Conservation (phyloP, 169 alveolate genomes). For the Plasmodium inui region DNA sequence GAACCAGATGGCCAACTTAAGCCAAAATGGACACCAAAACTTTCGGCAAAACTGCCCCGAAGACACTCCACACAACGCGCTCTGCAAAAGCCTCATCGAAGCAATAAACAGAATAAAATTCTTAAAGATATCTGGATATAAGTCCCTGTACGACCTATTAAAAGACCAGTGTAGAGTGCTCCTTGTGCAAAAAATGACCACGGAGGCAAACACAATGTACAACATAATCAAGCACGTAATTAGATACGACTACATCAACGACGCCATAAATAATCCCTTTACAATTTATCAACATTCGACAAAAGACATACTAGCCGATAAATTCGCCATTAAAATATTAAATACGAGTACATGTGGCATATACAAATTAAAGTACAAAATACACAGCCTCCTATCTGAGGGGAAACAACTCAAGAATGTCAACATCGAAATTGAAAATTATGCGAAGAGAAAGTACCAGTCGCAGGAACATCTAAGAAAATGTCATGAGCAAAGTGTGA, state of each 20-base stretch:
- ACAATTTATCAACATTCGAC: slow-evolving; percentile 36
- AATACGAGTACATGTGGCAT: slow-evolving; percentile 72
- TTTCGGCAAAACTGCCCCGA: background rate
- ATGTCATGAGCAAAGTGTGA: background rate
- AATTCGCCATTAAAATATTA: slow-evolving; percentile 79
- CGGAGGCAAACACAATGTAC: slow-evolving; percentile 15
- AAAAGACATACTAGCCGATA: slow-evolving; percentile 23
- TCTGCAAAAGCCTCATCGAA: slow-evolving; percentile 13
- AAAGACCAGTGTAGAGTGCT: slow-evolving; percentile 19
- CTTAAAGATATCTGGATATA: slow-evolving; percentile 25
- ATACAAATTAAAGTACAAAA: slow-evolving; percentile 75
- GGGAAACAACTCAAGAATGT: slow-evolving; percentile 78
- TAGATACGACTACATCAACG: slow-evolving; percentile 35
- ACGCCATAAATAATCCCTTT: slow-evolving; percentile 50
- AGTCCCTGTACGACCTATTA: slow-evolving; percentile 45
- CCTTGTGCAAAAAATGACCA: background rate
- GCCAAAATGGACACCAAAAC: background rate
- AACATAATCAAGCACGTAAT: slow-evolving; percentile 49
- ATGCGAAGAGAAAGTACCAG: background rate
- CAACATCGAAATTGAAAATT: slow-evolving; percentile 71
- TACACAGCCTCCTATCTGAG: slow-evolving; percentile 79
- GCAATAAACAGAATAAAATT: slow-evolving; percentile 14
- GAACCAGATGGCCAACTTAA: background rate
- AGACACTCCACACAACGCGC: background rate
- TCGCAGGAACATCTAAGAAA: background rate